These are phyloP conservation scores for Sedum album DNA, from an alignment of 164 flowering plant species.

Conservation along the genomic window DNA sequence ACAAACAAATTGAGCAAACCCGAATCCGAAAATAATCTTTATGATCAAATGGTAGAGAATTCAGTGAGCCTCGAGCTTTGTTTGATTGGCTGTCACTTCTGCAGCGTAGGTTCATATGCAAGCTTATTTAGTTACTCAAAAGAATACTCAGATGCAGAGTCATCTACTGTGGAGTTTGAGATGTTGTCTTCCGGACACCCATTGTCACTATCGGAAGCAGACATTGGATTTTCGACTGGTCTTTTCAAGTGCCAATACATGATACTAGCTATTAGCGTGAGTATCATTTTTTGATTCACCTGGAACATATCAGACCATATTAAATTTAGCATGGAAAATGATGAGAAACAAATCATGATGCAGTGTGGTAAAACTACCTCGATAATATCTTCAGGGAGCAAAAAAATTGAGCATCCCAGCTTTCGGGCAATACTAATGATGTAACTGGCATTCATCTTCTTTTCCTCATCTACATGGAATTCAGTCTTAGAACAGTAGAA, in stretches of 20 bases:
- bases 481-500: not conserved
- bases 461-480: slow-evolving; percentile 55
- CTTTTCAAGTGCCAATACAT: slow-evolving; percentile 82
- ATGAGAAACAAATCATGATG: not conserved
- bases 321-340: not conserved
- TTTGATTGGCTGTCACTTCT: not conserved
- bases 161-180: slow-evolving; percentile 49
- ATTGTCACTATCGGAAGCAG: slow-evolving; percentile 58
- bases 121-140: slow-evolving; percentile 28
- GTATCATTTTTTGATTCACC: slow-evolving; percentile 95
- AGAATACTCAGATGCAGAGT: slow-evolving; percentile 73
- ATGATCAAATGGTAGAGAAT: not conserved
- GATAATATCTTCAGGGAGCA: slow-evolving; percentile 84
- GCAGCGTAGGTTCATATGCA: no score
- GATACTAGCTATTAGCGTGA: slow-evolving; percentile 79
- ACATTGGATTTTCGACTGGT: slow-evolving; percentile 46
- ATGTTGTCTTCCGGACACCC: slow-evolving; percentile 27
- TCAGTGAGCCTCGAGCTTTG: no score
- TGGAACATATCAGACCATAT: slow-evolving; percentile 20
- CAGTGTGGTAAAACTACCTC: slow-evolving; percentile 39
- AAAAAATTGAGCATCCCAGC: slow-evolving; percentile 80
- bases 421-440: slow-evolving; percentile 87
- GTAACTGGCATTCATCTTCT: slow-evolving; percentile 82
- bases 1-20: not conserved
- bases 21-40: not conserved